Evolutionary conservation across 495 filamentous ascomycete genomes (phyloP).

Genomic region (Niebla homalea): DNA sequence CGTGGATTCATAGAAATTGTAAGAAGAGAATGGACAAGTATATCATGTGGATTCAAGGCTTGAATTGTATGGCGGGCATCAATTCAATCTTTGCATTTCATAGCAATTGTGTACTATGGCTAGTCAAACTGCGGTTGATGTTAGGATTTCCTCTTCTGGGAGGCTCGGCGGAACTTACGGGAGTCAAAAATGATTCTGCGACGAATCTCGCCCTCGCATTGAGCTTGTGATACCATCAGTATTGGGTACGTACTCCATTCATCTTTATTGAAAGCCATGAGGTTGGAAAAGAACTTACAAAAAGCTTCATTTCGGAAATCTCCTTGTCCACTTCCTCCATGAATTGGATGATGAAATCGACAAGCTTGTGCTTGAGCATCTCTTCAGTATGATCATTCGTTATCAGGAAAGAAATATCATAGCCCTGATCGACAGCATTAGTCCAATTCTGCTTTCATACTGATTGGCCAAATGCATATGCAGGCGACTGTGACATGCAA

Average conservation of each 20-base stretch:
- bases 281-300: conserved; percentile 45
- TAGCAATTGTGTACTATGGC: too few species aligned
- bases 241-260: background rate
- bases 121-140: conserved; percentile 14
- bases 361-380: conserved; percentile 96
- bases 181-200: conserved; percentile 93
- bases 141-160: conserved; percentile 1
- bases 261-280: background rate
- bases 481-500: conserved; percentile 2
- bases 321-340: conserved; percentile 99
- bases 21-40: too few species aligned
- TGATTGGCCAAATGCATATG: too few species aligned
- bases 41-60: too few species aligned
- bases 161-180: conserved; percentile 43
- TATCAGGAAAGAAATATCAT: conserved; percentile 97
- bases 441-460: background rate
- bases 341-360: conserved; percentile 97
- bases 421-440: conserved; percentile 47
- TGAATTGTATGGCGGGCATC: too few species aligned
- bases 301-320: conserved; percentile 99
- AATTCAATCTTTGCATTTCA: too few species aligned
- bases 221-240: conserved; percentile 42
- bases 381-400: conserved; percentile 97
- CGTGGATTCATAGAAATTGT: too few species aligned
- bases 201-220: conserved; percentile 97